Evolutionary conservation across 306 rosid genomes (phyloP).

Genomic region (Glycyrrhiza uralensis): DNA sequence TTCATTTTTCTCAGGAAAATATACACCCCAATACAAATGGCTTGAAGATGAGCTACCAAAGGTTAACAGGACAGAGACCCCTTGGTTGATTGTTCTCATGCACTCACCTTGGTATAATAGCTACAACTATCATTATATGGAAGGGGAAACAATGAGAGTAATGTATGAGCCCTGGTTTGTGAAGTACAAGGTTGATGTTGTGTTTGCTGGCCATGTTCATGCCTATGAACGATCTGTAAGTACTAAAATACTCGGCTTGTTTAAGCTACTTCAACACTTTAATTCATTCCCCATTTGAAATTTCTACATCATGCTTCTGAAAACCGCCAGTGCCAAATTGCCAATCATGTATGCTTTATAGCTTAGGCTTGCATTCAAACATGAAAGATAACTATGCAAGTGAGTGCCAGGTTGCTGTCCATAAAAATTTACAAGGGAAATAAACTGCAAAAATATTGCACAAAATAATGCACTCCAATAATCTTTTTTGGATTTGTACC

Average conservation of each 20-base stretch:
- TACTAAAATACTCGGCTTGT: background rate
- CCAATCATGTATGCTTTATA: slow-evolving; percentile 3
- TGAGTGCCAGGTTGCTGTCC: background rate
- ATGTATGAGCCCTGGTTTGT: slow-evolving; percentile 74
- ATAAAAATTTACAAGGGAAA: background rate
- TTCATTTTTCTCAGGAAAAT: slow-evolving; percentile 49
- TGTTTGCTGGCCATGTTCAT: slow-evolving; percentile 88
- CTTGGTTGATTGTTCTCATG: slow-evolving; percentile 83
- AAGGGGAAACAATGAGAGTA: slow-evolving; percentile 92
- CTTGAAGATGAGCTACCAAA: slow-evolving; percentile 58
- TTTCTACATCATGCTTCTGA: slow-evolving; percentile 8
- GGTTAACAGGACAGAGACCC: slow-evolving; percentile 79
- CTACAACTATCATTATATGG: slow-evolving; percentile 75
- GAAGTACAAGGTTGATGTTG: slow-evolving; percentile 71
- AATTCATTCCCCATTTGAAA: background rate
- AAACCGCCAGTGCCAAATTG: background rate
- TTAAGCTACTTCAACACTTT: background rate
- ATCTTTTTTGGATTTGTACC: too few species aligned
- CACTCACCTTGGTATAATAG: slow-evolving; percentile 78
- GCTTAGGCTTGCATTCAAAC: background rate
- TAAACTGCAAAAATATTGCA: background rate
- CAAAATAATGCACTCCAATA: background rate
- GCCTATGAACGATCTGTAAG: slow-evolving; percentile 91
- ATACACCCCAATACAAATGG: slow-evolving; percentile 85
- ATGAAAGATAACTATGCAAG: background rate